These are phyloP conservation scores for Daedalea quercina DNA, from an alignment of 768 basidiomycete genomes.

Conservation along the genomic window DNA sequence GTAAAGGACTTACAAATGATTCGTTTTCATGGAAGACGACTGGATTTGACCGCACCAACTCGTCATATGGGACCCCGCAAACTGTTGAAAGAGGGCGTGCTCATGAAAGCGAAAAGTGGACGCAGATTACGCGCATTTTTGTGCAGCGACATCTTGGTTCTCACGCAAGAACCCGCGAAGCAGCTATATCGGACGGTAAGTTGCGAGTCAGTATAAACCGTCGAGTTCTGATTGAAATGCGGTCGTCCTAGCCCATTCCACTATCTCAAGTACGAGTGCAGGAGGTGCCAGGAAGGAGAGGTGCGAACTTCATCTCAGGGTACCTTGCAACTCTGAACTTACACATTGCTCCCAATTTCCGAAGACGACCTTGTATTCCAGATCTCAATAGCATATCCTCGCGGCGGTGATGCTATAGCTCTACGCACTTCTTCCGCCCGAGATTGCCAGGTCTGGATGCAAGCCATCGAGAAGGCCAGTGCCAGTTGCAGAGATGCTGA, in stretches of 20 bases:
- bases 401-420: conserved; percentile 12
- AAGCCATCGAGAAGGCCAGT: conserved; percentile 37
- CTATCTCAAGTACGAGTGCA: conserved; percentile 60
- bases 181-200: conserved; percentile 81
- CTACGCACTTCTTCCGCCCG: conserved; percentile 40
- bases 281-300: conserved; percentile 43
- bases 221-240: not conserved
- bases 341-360: no score
- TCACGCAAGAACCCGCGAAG: conserved; percentile 66
- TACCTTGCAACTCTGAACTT: no score
- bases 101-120: conserved; percentile 82
- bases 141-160: conserved; percentile 85
- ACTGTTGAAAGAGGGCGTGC: conserved; percentile 70
- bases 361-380: conserved; percentile 63
- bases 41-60: conserved; percentile 89
- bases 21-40: conserved; percentile 36
- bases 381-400: conserved; percentile 11
- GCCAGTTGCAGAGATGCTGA: conserved; percentile 36
- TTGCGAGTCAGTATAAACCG: conserved; percentile 2
- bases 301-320: conserved; percentile 22
- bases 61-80: conserved; percentile 75
- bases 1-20: not conserved
- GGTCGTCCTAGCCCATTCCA: conserved; percentile 54
- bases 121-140: conserved; percentile 70
- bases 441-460: conserved; percentile 52